phyloP scores from a whole-genome alignment of 2,329 filamentous ascomycete genomes.

The Claviceps spartinae region DNA sequence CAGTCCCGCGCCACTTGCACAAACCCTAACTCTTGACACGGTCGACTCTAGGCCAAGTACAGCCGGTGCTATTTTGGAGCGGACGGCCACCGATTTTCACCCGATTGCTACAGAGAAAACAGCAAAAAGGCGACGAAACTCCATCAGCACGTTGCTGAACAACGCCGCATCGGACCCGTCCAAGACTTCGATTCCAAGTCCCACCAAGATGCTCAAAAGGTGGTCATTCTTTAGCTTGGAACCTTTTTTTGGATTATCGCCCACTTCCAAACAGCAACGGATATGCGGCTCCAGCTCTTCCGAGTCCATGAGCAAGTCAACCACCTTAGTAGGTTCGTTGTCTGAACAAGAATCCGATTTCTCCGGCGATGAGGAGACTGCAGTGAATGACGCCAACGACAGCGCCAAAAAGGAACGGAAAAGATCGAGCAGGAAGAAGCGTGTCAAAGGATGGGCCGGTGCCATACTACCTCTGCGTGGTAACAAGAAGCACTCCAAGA shows the following conservation, averaged over 20 bases:
- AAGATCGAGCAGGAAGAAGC: constrained; percentile 39
- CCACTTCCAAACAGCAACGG: constrained; percentile 32
- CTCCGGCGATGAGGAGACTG: constrained; percentile 11
- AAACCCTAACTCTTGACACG: constrained; percentile 27
- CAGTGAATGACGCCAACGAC: constrained; percentile 9
- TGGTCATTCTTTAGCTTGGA: constrained; percentile 54
- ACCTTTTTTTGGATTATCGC: constrained; percentile 30
- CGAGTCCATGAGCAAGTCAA: constrained; percentile 21
- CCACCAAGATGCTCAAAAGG: constrained; percentile 38
- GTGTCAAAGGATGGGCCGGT: constrained; percentile 61
- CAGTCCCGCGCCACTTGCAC: constrained; percentile 23
- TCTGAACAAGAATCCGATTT: constrained; percentile 24
- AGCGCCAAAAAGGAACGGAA: constrained; percentile 17
- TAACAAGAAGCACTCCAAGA: constrained; percentile 28
- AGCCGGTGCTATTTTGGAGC: constrained; percentile 55
- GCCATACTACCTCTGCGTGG: constrained; percentile 51
- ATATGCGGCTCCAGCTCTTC: constrained; percentile 34
- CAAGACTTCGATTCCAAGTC: constrained; percentile 29
- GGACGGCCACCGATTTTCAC: constrained; percentile 14
- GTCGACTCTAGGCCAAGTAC: constrained; percentile 50
- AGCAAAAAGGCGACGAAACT: constrained; percentile 41
- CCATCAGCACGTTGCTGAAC: constrained; percentile 40
- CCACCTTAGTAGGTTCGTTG: constrained; percentile 17
- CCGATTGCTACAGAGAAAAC: constrained; percentile 9
- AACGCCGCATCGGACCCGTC: constrained; percentile 22